phyloP scores from a whole-genome alignment of 148 eudicot genomes.

The Vaccinium macrocarpon region DNA sequence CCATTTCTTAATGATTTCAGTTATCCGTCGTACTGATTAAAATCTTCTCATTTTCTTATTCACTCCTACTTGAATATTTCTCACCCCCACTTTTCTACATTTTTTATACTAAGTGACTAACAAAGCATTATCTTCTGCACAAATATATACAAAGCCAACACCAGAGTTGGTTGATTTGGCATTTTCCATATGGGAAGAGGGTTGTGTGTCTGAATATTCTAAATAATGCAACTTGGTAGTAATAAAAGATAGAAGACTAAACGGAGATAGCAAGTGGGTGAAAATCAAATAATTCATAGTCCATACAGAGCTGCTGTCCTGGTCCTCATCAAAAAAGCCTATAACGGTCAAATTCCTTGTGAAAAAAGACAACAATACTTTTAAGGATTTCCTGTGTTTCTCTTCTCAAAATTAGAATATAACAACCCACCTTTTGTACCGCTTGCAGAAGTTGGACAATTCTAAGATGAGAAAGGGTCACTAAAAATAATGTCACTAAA shows the following conservation, averaged over 20 bases:
- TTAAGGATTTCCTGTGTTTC: not conserved
- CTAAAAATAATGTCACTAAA: not conserved
- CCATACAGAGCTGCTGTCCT: not conserved
- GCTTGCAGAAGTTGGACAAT: too few species aligned
- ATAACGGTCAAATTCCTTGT: not conserved
- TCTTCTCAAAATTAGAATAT: not conserved
- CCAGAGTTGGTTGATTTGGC: not conserved
- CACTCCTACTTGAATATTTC: not conserved
- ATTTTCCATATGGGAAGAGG: not conserved
- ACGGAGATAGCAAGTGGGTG: not conserved
- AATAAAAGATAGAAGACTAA: not conserved
- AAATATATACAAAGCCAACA: not conserved
- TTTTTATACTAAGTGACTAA: not conserved
- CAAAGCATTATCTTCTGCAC: not conserved
- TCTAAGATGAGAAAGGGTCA: not conserved
- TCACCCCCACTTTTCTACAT: not conserved
- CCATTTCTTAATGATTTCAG: not conserved
- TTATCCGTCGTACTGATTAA: not conserved
- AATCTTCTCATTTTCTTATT: not conserved
- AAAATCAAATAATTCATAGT: not conserved
- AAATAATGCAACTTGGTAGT: not conserved
- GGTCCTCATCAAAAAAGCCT: not conserved
- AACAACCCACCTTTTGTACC: not conserved
- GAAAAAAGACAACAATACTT: not conserved
- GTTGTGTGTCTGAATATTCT: not conserved